These are phyloP conservation scores for Acanthamoeba lugdunensis DNA, from an alignment of 208 protist species.

Conservation along the genomic window DNA sequence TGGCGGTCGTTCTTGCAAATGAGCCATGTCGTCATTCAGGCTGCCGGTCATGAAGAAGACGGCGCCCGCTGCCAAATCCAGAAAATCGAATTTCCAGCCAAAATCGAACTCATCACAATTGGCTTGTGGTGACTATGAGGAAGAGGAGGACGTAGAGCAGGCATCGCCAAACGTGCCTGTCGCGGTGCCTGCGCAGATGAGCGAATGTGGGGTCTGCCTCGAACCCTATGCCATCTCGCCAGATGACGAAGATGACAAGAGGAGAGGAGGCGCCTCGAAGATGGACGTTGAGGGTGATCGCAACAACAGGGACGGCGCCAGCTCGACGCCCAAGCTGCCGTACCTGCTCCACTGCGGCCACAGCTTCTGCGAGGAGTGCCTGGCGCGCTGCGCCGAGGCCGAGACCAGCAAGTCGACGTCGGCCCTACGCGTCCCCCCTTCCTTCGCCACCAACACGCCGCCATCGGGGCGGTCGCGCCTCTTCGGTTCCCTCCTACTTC, in stretches of 20 bases:
- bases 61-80: too few relatives aligned
- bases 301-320: neutral
- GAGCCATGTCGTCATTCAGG: neutral
- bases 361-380: neutral
- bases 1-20: neutral
- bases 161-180: neutral
- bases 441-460: neutral
- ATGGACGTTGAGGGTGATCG: neutral
- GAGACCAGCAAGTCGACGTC: neutral
- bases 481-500: neutral
- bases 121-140: too few relatives aligned
- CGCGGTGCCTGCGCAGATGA: neutral
- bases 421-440: too few relatives aligned
- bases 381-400: neutral
- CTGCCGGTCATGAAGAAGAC: neutral
- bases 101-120: too few relatives aligned
- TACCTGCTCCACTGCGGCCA: slow-evolving; percentile 23
- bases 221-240: neutral
- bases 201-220: neutral
- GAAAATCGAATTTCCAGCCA: too few relatives aligned
- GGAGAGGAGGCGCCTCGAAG: too few relatives aligned
- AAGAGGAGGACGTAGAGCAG: too few relatives aligned
- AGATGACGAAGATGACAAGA: neutral
- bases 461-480: neutral
- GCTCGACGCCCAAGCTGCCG: neutral